These are phyloP conservation scores for Ambrosia hybrid DNA, from an alignment of 140 eudicot genomes.

Conservation along the genomic window DNA sequence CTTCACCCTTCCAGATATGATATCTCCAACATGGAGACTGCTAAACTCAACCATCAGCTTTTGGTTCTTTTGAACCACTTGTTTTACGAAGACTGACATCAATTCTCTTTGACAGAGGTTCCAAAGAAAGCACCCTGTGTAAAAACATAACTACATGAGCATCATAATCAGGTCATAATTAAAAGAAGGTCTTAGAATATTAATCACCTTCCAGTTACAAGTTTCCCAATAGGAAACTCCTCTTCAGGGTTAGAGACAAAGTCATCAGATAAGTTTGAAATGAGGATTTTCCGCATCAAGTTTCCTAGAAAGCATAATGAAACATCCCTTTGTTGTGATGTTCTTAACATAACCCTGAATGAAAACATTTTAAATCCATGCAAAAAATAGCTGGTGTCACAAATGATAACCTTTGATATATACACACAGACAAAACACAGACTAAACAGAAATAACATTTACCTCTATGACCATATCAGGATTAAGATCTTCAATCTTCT, in stretches of 20 bases:
- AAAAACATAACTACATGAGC: constrained; percentile 10
- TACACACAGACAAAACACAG: no score
- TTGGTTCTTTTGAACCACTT: constrained; percentile 35
- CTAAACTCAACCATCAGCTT: constrained; percentile 40
- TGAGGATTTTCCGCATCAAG: constrained; percentile 80
- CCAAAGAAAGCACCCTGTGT: constrained; percentile 80
- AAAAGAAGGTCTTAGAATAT: background rate
- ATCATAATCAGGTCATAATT: background rate
- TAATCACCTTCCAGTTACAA: constrained; percentile 73
- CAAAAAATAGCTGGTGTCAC: background rate
- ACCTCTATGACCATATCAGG: constrained; percentile 75
- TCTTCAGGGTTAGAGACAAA: constrained; percentile 66
- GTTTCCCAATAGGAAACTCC: constrained; percentile 87
- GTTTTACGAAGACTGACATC: constrained; percentile 77
- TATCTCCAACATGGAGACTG: constrained; percentile 58
- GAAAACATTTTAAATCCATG: constrained; percentile 11
- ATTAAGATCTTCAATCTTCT: constrained; percentile 70
- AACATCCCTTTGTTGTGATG: constrained; percentile 77
- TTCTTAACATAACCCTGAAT: constrained; percentile 84
- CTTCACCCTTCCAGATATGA: constrained; percentile 66
- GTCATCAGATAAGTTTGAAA: constrained; percentile 80
- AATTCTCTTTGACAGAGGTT: constrained; percentile 80
- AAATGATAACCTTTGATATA: background rate
- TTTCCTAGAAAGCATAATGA: constrained; percentile 76
- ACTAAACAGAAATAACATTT: background rate